Percentiles rank a stretch among this genome's conserved stretches.
Evolutionary conservation across 176 grass and related monocot species (phyloP).

Genomic region (Zizania latifolia): DNA sequence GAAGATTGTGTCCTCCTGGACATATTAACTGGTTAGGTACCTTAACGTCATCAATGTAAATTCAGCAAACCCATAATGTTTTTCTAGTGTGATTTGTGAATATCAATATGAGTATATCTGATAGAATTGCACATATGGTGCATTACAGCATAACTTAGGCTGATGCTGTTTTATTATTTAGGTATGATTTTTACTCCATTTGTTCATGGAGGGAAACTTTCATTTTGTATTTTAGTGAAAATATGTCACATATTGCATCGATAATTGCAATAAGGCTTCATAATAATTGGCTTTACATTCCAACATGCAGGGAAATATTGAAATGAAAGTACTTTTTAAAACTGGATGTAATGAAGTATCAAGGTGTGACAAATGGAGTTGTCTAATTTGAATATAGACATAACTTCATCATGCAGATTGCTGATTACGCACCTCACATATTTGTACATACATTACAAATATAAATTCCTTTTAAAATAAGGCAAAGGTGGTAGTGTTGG

Average conservation of each 20-base stretch:
- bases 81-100: not conserved
- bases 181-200: not conserved
- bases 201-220: not conserved
- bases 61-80: slow-evolving; percentile 3
- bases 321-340: not conserved
- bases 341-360: not conserved
- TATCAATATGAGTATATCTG: not conserved
- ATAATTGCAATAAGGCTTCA: not conserved
- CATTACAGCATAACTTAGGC: not conserved
- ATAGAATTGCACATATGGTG: not conserved
- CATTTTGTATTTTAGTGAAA: slow-evolving; percentile 10
- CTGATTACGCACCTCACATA: no score
- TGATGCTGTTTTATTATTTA: not conserved
- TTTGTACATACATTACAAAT: no score
- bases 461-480: no score
- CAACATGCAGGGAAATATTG: not conserved
- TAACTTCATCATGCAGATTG: no score
- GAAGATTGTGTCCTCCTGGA: slow-evolving; percentile 91
- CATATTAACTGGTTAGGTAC: slow-evolving; percentile 19
- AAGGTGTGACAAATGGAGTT: not conserved
- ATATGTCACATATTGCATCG: not conserved
- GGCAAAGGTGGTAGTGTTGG: no score
- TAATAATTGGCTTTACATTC: not conserved
- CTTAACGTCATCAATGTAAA: not conserved
- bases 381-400: no score